These are phyloP conservation scores for Gamsiella multidivaricata DNA, from an alignment of 192 early-diverging fungal species.

Conservation along the genomic window DNA sequence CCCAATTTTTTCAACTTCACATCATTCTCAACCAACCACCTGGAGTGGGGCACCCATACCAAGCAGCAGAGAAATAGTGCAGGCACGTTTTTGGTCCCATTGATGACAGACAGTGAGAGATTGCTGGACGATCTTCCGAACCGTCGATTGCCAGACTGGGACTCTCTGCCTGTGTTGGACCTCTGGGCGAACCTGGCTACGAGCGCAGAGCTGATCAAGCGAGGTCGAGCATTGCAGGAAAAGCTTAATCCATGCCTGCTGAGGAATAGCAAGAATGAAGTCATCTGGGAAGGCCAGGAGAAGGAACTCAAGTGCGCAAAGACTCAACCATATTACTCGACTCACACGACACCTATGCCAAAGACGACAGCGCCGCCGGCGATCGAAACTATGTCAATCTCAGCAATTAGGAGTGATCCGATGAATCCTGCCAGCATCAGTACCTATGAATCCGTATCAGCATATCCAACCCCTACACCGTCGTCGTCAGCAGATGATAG, in stretches of 20 bases:
- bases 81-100: slow-evolving; percentile 62
- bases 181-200: slow-evolving; percentile 64
- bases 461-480: slow-evolving; percentile 18
- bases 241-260: slow-evolving; percentile 46
- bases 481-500: slow-evolving; percentile 1
- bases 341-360: slow-evolving; percentile 44
- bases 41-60: slow-evolving; percentile 69
- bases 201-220: slow-evolving; percentile 53
- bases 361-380: slow-evolving; percentile 36
- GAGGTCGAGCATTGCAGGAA: slow-evolving; percentile 55
- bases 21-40: slow-evolving; percentile 71
- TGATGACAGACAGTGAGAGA: slow-evolving; percentile 63
- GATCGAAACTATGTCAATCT: slow-evolving; percentile 37
- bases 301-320: slow-evolving; percentile 52
- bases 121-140: slow-evolving; percentile 61
- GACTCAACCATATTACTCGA: slow-evolving; percentile 48
- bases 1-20: slow-evolving; percentile 69
- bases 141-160: slow-evolving; percentile 57
- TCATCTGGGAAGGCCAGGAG: slow-evolving; percentile 52
- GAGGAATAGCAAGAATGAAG: slow-evolving; percentile 45
- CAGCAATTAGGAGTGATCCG: slow-evolving; percentile 4
- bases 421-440: not conserved
- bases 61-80: slow-evolving; percentile 60
- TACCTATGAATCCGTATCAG: not conserved
- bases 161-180: slow-evolving; percentile 63